Evolutionary conservation across 441 rosid species (phyloP).

Genomic region (Francoa sonchifolia): DNA sequence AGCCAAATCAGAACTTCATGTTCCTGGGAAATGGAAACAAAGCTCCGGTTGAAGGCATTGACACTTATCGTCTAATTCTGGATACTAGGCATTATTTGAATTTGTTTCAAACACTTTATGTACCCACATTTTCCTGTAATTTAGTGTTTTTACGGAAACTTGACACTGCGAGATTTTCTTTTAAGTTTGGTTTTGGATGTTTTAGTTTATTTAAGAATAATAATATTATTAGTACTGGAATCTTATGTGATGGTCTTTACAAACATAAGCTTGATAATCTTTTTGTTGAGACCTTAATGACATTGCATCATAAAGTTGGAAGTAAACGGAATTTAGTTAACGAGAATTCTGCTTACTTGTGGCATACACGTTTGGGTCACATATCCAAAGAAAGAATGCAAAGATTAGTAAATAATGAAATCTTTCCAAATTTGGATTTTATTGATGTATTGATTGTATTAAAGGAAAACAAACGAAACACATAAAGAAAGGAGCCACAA

Average conservation of each 20-base stretch:
- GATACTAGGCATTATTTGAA: too few species aligned
- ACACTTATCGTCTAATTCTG: too few species aligned
- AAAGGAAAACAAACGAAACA: background rate
- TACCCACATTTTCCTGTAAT: too few species aligned
- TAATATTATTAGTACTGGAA: background rate
- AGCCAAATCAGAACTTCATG: background rate
- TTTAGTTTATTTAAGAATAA: slow-evolving; percentile 2
- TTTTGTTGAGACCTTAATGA: background rate
- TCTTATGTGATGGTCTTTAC: background rate
- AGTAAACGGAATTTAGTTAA: background rate
- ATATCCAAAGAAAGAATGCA: background rate
- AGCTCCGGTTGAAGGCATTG: background rate
- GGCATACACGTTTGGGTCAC: background rate
- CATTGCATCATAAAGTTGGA: background rate
- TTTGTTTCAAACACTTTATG: too few species aligned
- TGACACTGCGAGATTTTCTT: background rate
- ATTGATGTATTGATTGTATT: background rate
- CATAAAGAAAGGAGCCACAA: background rate
- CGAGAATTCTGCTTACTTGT: background rate
- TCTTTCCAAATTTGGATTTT: background rate
- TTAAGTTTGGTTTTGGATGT: slow-evolving; percentile 1
- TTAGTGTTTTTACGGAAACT: too few species aligned
- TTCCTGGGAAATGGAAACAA: background rate
- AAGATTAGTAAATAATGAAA: background rate
- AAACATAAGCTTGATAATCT: background rate